These are phyloP conservation scores for Caryopteris hybrid DNA, from an alignment of 305 asterid genomes.

Conservation along the genomic window DNA sequence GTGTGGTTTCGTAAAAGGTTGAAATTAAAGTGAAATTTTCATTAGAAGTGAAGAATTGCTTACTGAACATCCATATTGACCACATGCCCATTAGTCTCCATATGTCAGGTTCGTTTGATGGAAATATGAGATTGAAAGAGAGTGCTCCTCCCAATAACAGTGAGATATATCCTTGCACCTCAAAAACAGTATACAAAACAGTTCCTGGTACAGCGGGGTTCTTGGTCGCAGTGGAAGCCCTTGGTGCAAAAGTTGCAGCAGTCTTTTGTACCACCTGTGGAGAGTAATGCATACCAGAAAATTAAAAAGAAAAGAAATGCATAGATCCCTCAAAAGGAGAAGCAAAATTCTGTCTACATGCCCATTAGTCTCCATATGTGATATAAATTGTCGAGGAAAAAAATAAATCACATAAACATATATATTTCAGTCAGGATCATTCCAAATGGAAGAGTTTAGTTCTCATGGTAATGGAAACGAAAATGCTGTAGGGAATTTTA, in stretches of 20 bases:
- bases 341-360: background rate
- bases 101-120: conserved; percentile 84
- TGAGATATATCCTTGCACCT: conserved; percentile 79
- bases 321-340: background rate
- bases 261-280: conserved; percentile 84
- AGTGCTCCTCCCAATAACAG: conserved; percentile 83
- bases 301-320: background rate
- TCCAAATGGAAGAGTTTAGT: background rate
- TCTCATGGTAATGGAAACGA: too few relatives aligned
- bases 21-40: background rate
- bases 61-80: conserved; percentile 99
- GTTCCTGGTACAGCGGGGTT: conserved; percentile 89
- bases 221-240: conserved; percentile 81
- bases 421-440: too few relatives aligned
- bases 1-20: background rate
- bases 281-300: background rate
- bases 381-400: too few relatives aligned
- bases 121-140: conserved; percentile 86
- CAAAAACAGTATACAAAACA: conserved; percentile 67
- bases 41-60: conserved; percentile 25
- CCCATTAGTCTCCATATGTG: too few relatives aligned
- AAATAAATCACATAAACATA: background rate
- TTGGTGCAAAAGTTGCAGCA: conserved; percentile 92
- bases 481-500: too few relatives aligned
- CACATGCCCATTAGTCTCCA: conserved; percentile 99